Percentiles rank a stretch among this genome's conserved stretches.
phyloP scores from a whole-genome alignment of 2,329 filamentous ascomycete genomes.

The Paecilomyces variotii region DNA sequence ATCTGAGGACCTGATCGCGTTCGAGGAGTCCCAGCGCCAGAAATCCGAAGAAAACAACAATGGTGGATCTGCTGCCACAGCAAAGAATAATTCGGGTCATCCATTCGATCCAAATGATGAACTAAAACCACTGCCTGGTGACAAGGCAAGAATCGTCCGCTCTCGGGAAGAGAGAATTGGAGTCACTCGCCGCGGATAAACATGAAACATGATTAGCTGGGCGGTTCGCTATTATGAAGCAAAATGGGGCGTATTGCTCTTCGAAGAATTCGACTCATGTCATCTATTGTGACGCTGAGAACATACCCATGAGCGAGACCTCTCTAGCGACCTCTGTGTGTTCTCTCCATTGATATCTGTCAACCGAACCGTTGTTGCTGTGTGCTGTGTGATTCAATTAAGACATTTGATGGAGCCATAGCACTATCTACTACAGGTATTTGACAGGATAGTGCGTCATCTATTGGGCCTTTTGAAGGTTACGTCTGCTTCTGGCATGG shows the following conservation, averaged over 20 bases:
- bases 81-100: slow-evolving; percentile 16
- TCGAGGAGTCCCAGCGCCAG: slow-evolving; percentile 35
- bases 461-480: not conserved
- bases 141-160: slow-evolving; percentile 41
- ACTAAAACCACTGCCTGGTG: slow-evolving; percentile 42
- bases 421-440: not conserved
- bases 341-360: not conserved
- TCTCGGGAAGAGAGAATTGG: slow-evolving; percentile 40
- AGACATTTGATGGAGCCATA: not conserved
- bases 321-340: not conserved
- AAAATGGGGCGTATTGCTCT: not conserved
- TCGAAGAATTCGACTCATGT: not conserved
- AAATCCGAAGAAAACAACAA: slow-evolving; percentile 20
- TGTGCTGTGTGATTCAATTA: not conserved
- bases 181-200: slow-evolving; percentile 15
- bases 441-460: not conserved
- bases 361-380: not conserved
- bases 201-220: not conserved
- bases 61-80: slow-evolving; percentile 9
- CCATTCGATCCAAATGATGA: slow-evolving; percentile 41
- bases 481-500: not conserved
- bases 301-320: not conserved
- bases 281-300: not conserved
- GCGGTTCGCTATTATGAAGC: not conserved
- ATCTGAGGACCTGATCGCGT: slow-evolving; percentile 39